Evolutionary conservation across 148 eudicot genomes (phyloP), one percentile per base, ranked within the genome.

Genomic region (Chenopodium album): DNA sequence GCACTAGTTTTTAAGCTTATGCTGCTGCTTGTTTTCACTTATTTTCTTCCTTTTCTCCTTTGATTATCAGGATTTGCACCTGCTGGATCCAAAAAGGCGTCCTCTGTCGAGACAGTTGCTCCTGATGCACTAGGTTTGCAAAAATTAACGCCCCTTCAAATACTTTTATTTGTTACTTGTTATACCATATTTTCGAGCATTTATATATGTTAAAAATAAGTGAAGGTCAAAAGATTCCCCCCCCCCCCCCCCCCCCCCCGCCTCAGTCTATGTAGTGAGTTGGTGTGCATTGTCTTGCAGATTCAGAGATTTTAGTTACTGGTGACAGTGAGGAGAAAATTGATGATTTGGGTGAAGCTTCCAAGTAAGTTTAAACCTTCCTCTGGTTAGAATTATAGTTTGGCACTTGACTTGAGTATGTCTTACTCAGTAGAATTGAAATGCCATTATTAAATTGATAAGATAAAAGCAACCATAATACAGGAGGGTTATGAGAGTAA

Each of bases 61-160:
- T 82, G 62, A 41, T 67, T 75, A 75, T 44, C 87, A 95, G 98
- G 98, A 60, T 92, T 93, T 83, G 76, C 88, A 78, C 92, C 91
- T 22, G 77, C 87, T 85, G 91, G 86, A 82, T 86, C 91, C 23
- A 85, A 82, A 80, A 89, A 80, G 62, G 86, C 86, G 72, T 83
- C 77, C 82, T 69, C 89, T 20, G 78, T 56, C 46, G 88, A 89
- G 79, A 86, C 87, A 31, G 88, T 75, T 78, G 87, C 79, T 63
- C 56, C 85, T 78, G 89, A 91, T 82, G 82, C 81, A 70, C 82
- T 86, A 91, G 95, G 97, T 90, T 71, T 77, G 78, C 31, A 29
- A 5, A 68, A 76, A 60, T 22, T 9, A 52, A 32, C 32, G 19
- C 73, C 64, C 28, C 28, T 32, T 12, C 65, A 13, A 23, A 9